A percentile compares a stretch with the other conserved stretches of the same genome.
These are phyloP conservation scores for Penicillium atrosanguineum DNA, from an alignment of 495 filamentous ascomycete genomes.

Conservation along the genomic window DNA sequence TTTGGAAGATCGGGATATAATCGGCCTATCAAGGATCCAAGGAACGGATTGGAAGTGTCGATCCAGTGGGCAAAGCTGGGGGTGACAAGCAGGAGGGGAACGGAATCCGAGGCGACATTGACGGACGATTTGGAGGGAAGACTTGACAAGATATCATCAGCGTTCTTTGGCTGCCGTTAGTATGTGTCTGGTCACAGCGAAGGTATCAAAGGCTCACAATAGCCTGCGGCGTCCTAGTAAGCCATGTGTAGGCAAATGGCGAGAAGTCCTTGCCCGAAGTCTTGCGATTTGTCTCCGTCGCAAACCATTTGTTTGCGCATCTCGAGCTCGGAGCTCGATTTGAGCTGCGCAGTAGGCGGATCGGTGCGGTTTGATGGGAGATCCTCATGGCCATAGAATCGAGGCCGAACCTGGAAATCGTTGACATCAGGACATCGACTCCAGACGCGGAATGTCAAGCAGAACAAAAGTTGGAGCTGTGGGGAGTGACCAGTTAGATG, in stretches of 20 bases:
- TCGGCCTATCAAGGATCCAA: slow-evolving; percentile 29
- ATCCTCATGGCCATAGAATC: slow-evolving; percentile 19
- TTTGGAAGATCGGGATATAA: slow-evolving; percentile 13
- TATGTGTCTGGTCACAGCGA: neutral
- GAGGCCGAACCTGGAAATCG: slow-evolving; percentile 12
- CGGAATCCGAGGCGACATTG: slow-evolving; percentile 8
- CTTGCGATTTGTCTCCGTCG: slow-evolving; percentile 5
- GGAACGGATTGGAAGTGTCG: slow-evolving; percentile 30
- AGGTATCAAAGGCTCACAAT: slow-evolving; percentile 24
- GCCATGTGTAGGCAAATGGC: slow-evolving; percentile 37
- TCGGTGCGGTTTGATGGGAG: slow-evolving; percentile 1
- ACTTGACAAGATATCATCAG: slow-evolving; percentile 34
- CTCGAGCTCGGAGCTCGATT: slow-evolving; percentile 3
- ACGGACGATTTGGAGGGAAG: slow-evolving; percentile 19
- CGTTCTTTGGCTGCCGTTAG: slow-evolving; percentile 17
- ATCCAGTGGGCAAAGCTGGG: slow-evolving; percentile 42
- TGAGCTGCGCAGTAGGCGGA: slow-evolving; percentile 12
- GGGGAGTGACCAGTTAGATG: neutral
- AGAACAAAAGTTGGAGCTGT: neutral
- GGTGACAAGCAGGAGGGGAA: slow-evolving; percentile 38
- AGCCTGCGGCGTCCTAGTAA: slow-evolving; percentile 34
- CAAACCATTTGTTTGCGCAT: slow-evolving; percentile 15
- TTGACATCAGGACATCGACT: slow-evolving; percentile 22
- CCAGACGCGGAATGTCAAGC: neutral
- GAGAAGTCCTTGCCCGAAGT: neutral